A percentile compares a stretch with the other conserved stretches of the same genome.
Conservation (phyloP, 371 early-diverging fungal genomes). For the Mucor plumbeus region DNA sequence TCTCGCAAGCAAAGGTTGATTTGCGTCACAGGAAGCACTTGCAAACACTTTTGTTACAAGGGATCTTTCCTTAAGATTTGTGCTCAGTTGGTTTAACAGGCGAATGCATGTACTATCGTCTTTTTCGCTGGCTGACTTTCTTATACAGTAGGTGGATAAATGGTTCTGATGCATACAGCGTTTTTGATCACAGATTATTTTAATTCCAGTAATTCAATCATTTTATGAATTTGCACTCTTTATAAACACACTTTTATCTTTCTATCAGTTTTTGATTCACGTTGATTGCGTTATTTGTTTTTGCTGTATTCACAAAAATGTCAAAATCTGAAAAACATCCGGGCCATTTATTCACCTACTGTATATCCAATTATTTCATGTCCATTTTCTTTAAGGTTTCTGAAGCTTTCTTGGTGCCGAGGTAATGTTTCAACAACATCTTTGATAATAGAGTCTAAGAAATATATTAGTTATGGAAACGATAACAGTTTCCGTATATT, state of each 20-base stretch:
- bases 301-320: too few relatives aligned
- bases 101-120: slow-evolving; percentile 20
- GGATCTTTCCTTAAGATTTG: slow-evolving; percentile 26
- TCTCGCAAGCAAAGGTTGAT: slow-evolving; percentile 17
- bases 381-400: slow-evolving; percentile 20
- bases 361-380: slow-evolving; percentile 24
- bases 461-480: slow-evolving; percentile 22
- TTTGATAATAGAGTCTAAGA: slow-evolving; percentile 23
- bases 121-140: slow-evolving; percentile 24
- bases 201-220: too few relatives aligned
- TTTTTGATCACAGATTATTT: too few relatives aligned
- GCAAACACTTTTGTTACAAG: slow-evolving; percentile 24
- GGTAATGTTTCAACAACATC: slow-evolving; percentile 24
- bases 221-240: too few relatives aligned
- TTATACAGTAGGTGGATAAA: too few relatives aligned
- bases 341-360: too few relatives aligned
- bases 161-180: too few relatives aligned
- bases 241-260: too few relatives aligned
- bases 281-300: too few relatives aligned
- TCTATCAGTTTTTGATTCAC: too few relatives aligned
- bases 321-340: too few relatives aligned
- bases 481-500: slow-evolving; percentile 22
- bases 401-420: slow-evolving; percentile 22
- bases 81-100: slow-evolving; percentile 21
- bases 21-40: slow-evolving; percentile 23